A percentile compares a stretch with the other conserved stretches of the same genome.
These are phyloP conservation scores for Trichocladium uniseriatum DNA, from an alignment of 495 filamentous ascomycete genomes.

Conservation along the genomic window DNA sequence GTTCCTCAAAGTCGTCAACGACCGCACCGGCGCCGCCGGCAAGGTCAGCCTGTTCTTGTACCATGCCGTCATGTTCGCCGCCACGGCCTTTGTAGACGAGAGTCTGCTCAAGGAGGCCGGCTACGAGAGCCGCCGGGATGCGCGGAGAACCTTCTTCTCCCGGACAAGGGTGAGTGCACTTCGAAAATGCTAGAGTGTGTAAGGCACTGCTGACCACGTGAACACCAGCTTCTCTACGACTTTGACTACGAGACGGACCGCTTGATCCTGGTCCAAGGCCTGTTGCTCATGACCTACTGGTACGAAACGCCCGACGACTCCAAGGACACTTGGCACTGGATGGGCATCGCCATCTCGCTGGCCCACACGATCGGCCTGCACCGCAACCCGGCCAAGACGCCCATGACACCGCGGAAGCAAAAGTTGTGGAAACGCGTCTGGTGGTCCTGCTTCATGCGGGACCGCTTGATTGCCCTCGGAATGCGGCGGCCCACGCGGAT, in stretches of 20 bases:
- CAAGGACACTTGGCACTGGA: constrained; percentile 89
- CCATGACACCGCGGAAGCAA: constrained; percentile 59
- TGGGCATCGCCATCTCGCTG: constrained; percentile 75
- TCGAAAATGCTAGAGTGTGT: too few relatives aligned
- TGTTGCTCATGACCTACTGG: constrained; percentile 84
- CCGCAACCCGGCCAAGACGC: constrained; percentile 62
- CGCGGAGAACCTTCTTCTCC: constrained; percentile 70
- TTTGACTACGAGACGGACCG: constrained; percentile 80
- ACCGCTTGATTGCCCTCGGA: constrained; percentile 77
- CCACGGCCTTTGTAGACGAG: constrained; percentile 67
- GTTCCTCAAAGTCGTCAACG: constrained; percentile 57
- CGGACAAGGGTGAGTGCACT: constrained; percentile 65
- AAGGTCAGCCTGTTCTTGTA: constrained; percentile 69
- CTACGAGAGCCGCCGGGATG: constrained; percentile 58
- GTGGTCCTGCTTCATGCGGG: constrained; percentile 91
- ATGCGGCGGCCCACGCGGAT: constrained; percentile 85
- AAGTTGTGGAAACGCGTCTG: constrained; percentile 84
- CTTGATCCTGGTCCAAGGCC: constrained; percentile 70
- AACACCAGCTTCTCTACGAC: constrained; percentile 54
- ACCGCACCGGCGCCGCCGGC: constrained; percentile 54
- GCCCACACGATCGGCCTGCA: constrained; percentile 79
- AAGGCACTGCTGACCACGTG: constrained; percentile 15
- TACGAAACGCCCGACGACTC: constrained; percentile 84
- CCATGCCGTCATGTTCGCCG: constrained; percentile 76
- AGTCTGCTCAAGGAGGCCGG: constrained; percentile 59